These are phyloP conservation scores for Paramecium sonneborni DNA, from an alignment of 73 alveolate genomes.

Conservation along the genomic window DNA sequence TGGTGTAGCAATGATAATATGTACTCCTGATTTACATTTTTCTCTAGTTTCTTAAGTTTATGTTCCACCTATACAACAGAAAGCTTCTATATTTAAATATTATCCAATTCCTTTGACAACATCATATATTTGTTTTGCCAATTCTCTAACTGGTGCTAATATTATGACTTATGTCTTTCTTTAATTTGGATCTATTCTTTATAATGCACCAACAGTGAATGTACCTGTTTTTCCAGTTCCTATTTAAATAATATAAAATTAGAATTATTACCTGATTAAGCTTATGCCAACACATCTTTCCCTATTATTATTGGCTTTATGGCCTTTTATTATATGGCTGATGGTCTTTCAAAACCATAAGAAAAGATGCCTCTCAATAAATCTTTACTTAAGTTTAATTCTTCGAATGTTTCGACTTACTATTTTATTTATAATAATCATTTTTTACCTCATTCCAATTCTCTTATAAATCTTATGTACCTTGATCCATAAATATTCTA, in stretches of 20 bases:
- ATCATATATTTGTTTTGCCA: conserved; percentile 84
- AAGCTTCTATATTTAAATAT: conserved; percentile 82
- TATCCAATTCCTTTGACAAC: conserved; percentile 84
- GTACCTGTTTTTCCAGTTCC: conserved; percentile 98
- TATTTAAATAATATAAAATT: background rate
- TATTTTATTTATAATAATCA: background rate
- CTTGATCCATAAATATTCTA: conserved; percentile 39
- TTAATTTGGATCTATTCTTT: conserved; percentile 81
- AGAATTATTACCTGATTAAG: conserved; percentile 60
- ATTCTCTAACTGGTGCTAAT: conserved; percentile 99
- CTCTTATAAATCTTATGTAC: conserved; percentile 13
- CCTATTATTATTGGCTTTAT: conserved; percentile 95
- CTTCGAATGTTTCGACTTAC: conserved; percentile 48
- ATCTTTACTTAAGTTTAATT: conserved; percentile 19
- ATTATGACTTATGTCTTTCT: conserved; percentile 94
- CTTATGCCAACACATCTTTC: conserved; percentile 96
- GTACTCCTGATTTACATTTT: conserved; percentile 84
- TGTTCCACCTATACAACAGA: conserved; percentile 95
- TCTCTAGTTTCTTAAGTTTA: conserved; percentile 88
- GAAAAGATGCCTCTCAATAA: conserved; percentile 58
- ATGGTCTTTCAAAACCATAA: conserved; percentile 95
- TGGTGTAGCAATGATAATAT: conserved; percentile 94
- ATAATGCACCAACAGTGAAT: conserved; percentile 87
- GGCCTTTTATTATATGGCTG: conserved; percentile 95
- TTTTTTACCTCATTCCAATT: conserved; percentile 49